Evolutionary conservation across 495 filamentous ascomycete species (phyloP), one percentile per base, ranked within the genome.

Genomic region (Glonium stellatum): DNA sequence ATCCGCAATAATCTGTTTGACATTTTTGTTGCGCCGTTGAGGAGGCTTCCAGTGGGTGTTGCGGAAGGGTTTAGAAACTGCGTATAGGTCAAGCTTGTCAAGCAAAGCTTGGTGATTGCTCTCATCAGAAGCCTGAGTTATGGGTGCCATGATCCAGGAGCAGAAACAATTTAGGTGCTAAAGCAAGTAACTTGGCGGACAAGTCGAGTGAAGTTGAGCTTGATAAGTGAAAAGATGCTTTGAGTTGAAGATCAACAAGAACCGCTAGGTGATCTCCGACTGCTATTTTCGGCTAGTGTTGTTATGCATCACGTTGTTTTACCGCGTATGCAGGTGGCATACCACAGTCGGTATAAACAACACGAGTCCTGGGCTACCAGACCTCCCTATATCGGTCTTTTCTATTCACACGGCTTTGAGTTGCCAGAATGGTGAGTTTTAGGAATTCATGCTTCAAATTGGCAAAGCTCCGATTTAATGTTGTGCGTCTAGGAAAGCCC

Each of bases 1-100:
- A 65, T 98, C 93, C n/a, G 89, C 84, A 61, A 98, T 80, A 59
- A 97, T 90, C 70, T 95, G 89, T 73, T 97, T 97, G 73, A 97
- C 85, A 69, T 95, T 96, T 77, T 97, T 97, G 79, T 97, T 97
- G 72, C 93, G 90, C 13, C 93, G 90, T 72, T 90, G 87, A 58
- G 92, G 87, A 18, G 95, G 88, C 62, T 86, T 89, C 92, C 92
- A 98, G 69, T 84, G 73, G 0, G 86, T 77, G 69, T 90, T 95
- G 64, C 93, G 90, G 79, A 95, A 97, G 57, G 83, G 87, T 71
- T 91, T 90, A 23, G 80, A 85, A 68, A 89, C 79, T 18, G 82
- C 78, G 60, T 90, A 84, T 65, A 96, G 87, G 73, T 98, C 93
- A 59, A 97, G 87, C 62, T 85, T 72, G 70, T 96, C 89, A 52